Evolutionary conservation across 768 basidiomycete genomes (phyloP), one percentile per base, ranked within the genome.

Genomic region (Kondoa subrosea): DNA sequence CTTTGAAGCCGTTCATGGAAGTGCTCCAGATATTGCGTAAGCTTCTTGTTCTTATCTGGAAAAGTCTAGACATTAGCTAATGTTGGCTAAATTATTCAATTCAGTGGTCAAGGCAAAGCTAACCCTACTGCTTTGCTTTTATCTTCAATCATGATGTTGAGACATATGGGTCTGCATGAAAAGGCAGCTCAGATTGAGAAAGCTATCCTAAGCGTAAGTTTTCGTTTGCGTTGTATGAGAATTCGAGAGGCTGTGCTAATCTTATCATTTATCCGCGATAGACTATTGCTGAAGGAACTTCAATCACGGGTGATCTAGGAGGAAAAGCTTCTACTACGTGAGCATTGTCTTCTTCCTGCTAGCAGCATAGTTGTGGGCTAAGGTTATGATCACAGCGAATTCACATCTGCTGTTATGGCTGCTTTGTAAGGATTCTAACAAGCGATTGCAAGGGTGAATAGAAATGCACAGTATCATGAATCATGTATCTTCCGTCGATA

Each of bases 1-100:
- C 78, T 99, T 97, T 74, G 95, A 99, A 80, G 95, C 95, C 70
- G 95, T 99, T 14, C 95, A 99, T 79, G 95, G 95, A 67, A 96
- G 92, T 25, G 95, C 95, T 4, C 93, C 95, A n/a, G 95, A 97
- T 21, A 50, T 97, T 76, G 93, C 89, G 72, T 92, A 89, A 8
- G 30, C 56, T 56, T 25, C 31, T 4, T 59, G 58, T 59, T 25
- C 26, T 59, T 25, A 8, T 59, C 58, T 4, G 3, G 30, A 27
- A 80, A 80, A 76, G 80, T 79, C 69, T 63, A 72, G 75, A 64
- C 64, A 1, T 26, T 61, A 27, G 57, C 34, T 66, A 33, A 50
- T 57, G 17, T 32, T 31, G 56, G 26, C 65, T 63, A 67, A 33
- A 40, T 67, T n/a, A 90, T 90, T 14, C 90, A 90, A 17, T 89